Evolutionary conservation across 2,329 filamentous ascomycete species (phyloP).

Genomic region (Thelonectria rubi): DNA sequence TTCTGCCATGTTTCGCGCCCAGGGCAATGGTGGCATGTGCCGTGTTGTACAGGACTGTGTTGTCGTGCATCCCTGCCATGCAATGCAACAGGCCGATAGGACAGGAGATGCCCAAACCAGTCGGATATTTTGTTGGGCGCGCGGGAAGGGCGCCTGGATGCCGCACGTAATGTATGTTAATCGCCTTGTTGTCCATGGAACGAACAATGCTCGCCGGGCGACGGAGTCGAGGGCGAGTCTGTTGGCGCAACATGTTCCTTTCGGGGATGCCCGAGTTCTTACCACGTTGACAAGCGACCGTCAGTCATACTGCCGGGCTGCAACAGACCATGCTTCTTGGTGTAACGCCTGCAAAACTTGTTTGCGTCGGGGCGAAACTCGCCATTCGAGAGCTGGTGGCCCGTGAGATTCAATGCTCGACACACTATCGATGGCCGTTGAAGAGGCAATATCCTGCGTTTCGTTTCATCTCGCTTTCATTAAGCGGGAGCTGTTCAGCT

Average conservation of each 20-base stretch:
- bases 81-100: constrained; percentile 10
- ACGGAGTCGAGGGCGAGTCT: not conserved
- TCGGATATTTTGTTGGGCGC: constrained; percentile 26
- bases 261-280: not conserved
- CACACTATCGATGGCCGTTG: no score
- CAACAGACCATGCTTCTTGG: not conserved
- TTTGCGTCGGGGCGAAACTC: not conserved
- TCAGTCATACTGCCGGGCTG: not conserved
- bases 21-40: not conserved
- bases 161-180: constrained; percentile 21
- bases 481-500: not conserved
- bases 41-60: constrained; percentile 12
- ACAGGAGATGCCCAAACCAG: constrained; percentile 3
- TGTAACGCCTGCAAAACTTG: not conserved
- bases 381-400: constrained; percentile 1
- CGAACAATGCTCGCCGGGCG: not conserved
- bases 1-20: constrained; percentile 11
- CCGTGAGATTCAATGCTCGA: not conserved
- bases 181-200: constrained; percentile 33
- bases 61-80: constrained; percentile 7
- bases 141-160: constrained; percentile 34
- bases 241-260: not conserved
- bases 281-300: not conserved
- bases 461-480: constrained; percentile 21
- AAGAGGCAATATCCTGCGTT: not conserved